phyloP scores from a whole-genome alignment of 1,139 yeast genomes.

The Pichia sp. region DNA sequence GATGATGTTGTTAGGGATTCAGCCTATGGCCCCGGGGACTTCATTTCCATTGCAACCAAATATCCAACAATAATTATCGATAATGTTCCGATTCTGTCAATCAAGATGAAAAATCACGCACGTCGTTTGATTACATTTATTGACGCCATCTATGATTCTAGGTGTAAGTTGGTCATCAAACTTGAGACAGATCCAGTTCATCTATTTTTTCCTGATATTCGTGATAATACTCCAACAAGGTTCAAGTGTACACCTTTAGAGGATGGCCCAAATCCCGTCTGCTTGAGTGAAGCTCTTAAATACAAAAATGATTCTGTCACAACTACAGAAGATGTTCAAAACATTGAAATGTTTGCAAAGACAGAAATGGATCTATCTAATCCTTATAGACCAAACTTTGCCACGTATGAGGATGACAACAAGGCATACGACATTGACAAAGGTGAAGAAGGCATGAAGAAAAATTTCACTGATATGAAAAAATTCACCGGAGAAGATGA shows the following conservation, averaged over 20 bases:
- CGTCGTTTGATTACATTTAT: slow-evolving; percentile 60
- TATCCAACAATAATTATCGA: slow-evolving; percentile 56
- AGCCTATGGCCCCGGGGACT: slow-evolving; percentile 59
- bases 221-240: slow-evolving; percentile 6
- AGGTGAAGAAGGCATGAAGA: slow-evolving; percentile 16
- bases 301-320: slow-evolving; percentile 1
- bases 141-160: slow-evolving; percentile 66
- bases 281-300: slow-evolving; percentile 9
- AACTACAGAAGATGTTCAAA: slow-evolving; percentile 34
- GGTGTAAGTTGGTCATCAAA: slow-evolving; percentile 53
- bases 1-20: slow-evolving; percentile 54
- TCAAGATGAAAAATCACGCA: slow-evolving; percentile 63
- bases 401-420: slow-evolving; percentile 50
- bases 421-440: slow-evolving; percentile 23
- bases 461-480: slow-evolving; percentile 45
- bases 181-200: slow-evolving; percentile 47
- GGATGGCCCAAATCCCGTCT: slow-evolving; percentile 18
- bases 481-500: slow-evolving; percentile 79
- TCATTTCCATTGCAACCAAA: slow-evolving; percentile 60
- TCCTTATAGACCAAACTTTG: slow-evolving; percentile 68
- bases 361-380: slow-evolving; percentile 55
- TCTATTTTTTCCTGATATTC: slow-evolving; percentile 54
- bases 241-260: slow-evolving; percentile 24
- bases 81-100: slow-evolving; percentile 56
- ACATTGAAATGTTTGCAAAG: slow-evolving; percentile 66